Conservation (phyloP, 176 grass and related monocot species). For the Stipa capillata region DNA sequence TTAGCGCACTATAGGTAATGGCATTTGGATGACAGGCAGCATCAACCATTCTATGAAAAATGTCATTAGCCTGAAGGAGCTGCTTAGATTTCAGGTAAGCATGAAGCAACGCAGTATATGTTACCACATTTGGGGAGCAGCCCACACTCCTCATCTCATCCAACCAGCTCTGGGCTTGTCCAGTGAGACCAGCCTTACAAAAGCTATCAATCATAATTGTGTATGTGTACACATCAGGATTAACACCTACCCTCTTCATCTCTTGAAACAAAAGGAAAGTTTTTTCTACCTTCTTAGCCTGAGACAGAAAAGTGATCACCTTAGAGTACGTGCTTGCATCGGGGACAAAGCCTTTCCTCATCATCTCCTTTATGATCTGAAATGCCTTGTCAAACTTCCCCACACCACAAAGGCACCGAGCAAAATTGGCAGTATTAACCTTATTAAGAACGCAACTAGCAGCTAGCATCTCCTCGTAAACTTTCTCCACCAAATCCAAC, state of each 20-base stretch:
- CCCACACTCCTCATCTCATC: conserved; percentile 67
- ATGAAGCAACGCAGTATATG: conserved; percentile 92
- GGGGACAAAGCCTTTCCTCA: conserved; percentile 85
- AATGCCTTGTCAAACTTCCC: conserved; percentile 90
- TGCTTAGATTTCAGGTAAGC: conserved; percentile 85
- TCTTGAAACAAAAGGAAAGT: conserved; percentile 88
- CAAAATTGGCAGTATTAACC: conserved; percentile 81
- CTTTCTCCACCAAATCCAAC: conserved; percentile 73
- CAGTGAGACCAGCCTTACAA: conserved; percentile 87
- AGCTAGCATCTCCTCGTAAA: conserved; percentile 82
- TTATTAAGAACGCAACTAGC: conserved; percentile 75
- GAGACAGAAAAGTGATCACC: conserved; percentile 74
- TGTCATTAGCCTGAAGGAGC: conserved; percentile 53
- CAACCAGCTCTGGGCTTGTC: conserved; percentile 67
- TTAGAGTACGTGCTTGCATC: conserved; percentile 78
- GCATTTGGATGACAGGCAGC: conserved; percentile 72
- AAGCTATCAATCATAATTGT: conserved; percentile 94
- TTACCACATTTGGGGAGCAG: conserved; percentile 76
- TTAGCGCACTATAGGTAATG: conserved; percentile 78
- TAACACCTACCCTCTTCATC: conserved; percentile 68
- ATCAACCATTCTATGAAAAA: conserved; percentile 71
- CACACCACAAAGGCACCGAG: conserved; percentile 61
- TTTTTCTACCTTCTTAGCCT: conserved; percentile 63
- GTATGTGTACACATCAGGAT: conserved; percentile 89
- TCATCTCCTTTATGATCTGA: conserved; percentile 80